Evolutionary conservation across 192 early-diverging fungal species (phyloP), one percentile per base, ranked within the genome.

Genomic region (Backusella luteola): DNA sequence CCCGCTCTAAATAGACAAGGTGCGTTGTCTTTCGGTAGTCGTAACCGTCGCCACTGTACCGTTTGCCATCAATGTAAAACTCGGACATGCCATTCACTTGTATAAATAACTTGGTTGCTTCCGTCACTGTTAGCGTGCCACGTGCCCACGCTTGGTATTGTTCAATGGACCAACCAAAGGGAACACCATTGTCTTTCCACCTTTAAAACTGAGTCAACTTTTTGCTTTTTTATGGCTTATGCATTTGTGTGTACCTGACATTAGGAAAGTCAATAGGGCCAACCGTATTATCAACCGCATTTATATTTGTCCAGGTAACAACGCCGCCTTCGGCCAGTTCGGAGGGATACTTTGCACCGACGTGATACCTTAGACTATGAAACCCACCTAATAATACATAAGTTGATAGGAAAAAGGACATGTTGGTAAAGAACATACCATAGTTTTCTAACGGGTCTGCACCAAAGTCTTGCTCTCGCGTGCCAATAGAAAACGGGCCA

Each of bases 361-460:
- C 41, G 1, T 85, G 86, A 76, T 84, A 94, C 11, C 79, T 46
- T 4, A 94, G 76, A n/a, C 76, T 74, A 63, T 82, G 76, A 46
- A 93, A 91, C 1, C 93, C 93, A 63, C 92, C 92, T 92, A 69
- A 73, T 46, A 23, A 53, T 4, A 38, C 8, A 21, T 44, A 70
- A 39, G 6, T 34, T 9, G 15, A 34, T 67, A 36, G 4, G 4
- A n/a, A 15, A 32, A 67, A 49, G 29, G 29, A 14, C 23, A 29
- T 14, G 42, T 36, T 42, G 32, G 32, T 3, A 32, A 32, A 0
- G 32, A 32, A 32, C 32, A 3, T 85, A 90, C 93, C 93, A 79
- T 90, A 94, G 9, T 90, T 88, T 67, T 88, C 87, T 38, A 94
- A 77, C 14, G 90, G 90, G 80, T 94, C 93, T 3, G 85, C 87